These are phyloP conservation scores for Arxiozyma telluris DNA, from an alignment of 1,139 yeast genomes.

Conservation along the genomic window DNA sequence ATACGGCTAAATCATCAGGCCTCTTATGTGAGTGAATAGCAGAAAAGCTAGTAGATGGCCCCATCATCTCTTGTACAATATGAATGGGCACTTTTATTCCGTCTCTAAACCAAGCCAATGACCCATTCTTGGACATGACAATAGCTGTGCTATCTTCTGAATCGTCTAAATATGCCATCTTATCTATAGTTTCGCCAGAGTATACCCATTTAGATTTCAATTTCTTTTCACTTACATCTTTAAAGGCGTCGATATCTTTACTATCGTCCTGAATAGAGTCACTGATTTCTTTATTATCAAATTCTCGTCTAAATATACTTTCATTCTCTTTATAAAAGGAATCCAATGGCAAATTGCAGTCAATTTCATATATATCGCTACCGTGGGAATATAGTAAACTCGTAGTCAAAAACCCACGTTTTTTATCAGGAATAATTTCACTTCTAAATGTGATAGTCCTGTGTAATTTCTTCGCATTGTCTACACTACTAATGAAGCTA, in stretches of 20 bases:
- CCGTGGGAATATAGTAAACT: conserved; percentile 27
- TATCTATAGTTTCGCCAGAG: conserved; percentile 26
- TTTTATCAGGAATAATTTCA: conserved; percentile 22
- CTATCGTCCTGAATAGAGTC: conserved; percentile 6
- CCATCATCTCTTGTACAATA: conserved; percentile 28
- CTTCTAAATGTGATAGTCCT: conserved; percentile 24
- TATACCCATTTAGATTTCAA: conserved; percentile 24
- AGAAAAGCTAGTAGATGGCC: conserved; percentile 24
- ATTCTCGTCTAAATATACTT: neutral
- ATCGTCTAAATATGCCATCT: conserved; percentile 21
- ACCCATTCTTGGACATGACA: conserved; percentile 27
- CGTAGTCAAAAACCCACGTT: conserved; percentile 20
- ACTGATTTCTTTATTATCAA: conserved; percentile 9
- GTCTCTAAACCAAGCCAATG: conserved; percentile 29
- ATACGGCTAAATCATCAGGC: conserved; percentile 17
- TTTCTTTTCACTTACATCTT: conserved; percentile 12
- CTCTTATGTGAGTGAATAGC: conserved; percentile 23
- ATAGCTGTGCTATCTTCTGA: conserved; percentile 20
- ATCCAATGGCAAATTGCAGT: conserved; percentile 24
- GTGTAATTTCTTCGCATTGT: conserved; percentile 13
- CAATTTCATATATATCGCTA: conserved; percentile 26
- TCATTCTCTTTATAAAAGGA: conserved; percentile 12
- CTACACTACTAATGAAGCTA: conserved; percentile 34
- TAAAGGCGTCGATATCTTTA: conserved; percentile 18
- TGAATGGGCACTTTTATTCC: conserved; percentile 27